Percentiles rank a stretch among this genome's conserved stretches.
Conservation (phyloP, 495 filamentous ascomycete species). For the Lasiosphaeris hirsuta region DNA sequence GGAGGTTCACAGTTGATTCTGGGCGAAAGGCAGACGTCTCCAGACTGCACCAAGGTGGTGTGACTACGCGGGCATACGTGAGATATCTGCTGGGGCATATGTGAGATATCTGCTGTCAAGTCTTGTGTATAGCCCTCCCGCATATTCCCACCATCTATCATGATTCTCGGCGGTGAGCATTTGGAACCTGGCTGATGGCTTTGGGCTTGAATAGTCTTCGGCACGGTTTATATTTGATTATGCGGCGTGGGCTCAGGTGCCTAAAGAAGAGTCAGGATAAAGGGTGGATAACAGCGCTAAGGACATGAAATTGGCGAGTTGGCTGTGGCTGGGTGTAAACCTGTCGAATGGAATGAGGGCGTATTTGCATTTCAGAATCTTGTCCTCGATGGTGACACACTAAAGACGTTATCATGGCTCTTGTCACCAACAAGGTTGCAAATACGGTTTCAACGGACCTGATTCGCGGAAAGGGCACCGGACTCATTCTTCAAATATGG, state of each 20-base stretch:
- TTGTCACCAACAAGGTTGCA: slow-evolving; percentile 34
- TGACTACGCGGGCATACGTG: too few species aligned
- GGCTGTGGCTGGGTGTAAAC: slow-evolving; percentile 15
- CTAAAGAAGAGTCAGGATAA: neutral
- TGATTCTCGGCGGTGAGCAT: too few species aligned
- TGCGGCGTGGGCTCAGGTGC: neutral
- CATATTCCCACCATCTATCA: too few species aligned
- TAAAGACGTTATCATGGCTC: slow-evolving; percentile 48
- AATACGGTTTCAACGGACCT: slow-evolving; percentile 27
- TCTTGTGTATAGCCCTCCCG: too few species aligned
- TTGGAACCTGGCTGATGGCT: too few species aligned
- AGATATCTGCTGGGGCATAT: too few species aligned
- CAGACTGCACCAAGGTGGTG: too few species aligned
- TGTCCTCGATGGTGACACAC: slow-evolving; percentile 43
- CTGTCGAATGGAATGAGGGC: slow-evolving; percentile 19
- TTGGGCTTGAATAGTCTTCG: too few species aligned
- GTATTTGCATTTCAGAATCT: slow-evolving; percentile 52
- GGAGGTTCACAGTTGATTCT: too few species aligned
- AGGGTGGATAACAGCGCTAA: neutral
- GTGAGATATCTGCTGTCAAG: too few species aligned
- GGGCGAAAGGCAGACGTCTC: too few species aligned
- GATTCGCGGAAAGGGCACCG: slow-evolving; percentile 25
- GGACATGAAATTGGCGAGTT: slow-evolving; percentile 16
- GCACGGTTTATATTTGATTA: neutral
- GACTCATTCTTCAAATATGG: slow-evolving; percentile 27